phyloP scores from a whole-genome alignment of 164 flowering plant species.

The Kingdonia uniflora region DNA sequence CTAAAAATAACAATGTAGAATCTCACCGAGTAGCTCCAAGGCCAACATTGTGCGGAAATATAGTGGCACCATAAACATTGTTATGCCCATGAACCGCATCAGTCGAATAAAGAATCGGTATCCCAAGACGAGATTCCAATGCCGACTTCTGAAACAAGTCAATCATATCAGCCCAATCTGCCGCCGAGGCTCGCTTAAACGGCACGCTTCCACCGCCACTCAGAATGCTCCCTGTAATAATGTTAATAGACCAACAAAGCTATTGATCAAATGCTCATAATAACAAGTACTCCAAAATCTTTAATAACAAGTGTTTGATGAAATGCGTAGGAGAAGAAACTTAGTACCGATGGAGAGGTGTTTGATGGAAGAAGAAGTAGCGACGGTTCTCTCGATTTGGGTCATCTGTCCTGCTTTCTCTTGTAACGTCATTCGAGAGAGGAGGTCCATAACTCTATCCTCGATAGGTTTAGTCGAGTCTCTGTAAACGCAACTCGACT shows the following conservation, averaged over 20 bases:
- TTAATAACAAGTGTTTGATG: too few species aligned
- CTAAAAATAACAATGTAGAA: too few species aligned
- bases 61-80: slow-evolving; percentile 51
- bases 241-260: neutral
- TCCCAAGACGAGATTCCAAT: slow-evolving; percentile 44
- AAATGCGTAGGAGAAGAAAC: neutral
- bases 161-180: slow-evolving; percentile 67
- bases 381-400: slow-evolving; percentile 28
- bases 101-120: slow-evolving; percentile 51
- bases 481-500: slow-evolving; percentile 14
- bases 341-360: slow-evolving; percentile 22
- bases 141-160: slow-evolving; percentile 43
- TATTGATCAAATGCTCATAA: neutral
- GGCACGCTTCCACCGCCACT: slow-evolving; percentile 58
- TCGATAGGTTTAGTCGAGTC: slow-evolving; percentile 25
- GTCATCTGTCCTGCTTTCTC: slow-evolving; percentile 38
- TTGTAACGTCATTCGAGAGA: slow-evolving; percentile 30
- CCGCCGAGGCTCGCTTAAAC: slow-evolving; percentile 22
- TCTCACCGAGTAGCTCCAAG: slow-evolving; percentile 63
- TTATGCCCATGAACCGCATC: slow-evolving; percentile 77
- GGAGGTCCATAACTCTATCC: slow-evolving; percentile 25
- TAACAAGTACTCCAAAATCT: too few species aligned
- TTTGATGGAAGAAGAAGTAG: slow-evolving; percentile 14
- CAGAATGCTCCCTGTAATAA: slow-evolving; percentile 44
- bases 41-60: slow-evolving; percentile 63